Base-by-base conservation (phyloP, 2,329 filamentous ascomycete genomes). In the Periconia sp. region DNA sequence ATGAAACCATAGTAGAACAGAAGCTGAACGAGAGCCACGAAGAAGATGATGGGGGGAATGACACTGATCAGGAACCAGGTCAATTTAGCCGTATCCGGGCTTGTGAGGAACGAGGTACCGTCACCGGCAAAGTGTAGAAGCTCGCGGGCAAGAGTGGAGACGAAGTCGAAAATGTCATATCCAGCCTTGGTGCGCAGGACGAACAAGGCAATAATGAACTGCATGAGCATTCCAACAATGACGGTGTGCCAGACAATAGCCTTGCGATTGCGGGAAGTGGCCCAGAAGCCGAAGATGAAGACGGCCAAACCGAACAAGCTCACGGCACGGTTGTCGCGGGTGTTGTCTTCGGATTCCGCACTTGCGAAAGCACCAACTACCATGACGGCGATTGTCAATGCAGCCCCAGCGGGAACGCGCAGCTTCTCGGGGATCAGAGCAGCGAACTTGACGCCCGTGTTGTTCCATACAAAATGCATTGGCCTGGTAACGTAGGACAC, bases 41-140 rank as follows among this genome's bases (percentile, higher is more conserved):
- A 96, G 85, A 96, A 97, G 78, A 96, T 91, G 75, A 97, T 95
- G 65, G 92, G 87, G 0, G 92, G 91, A n/a, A 95, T 82, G 57
- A 96, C 91, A 47, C 81, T 79, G 47, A 88, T 81, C 58, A 96
- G 80, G 82, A 96, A 96, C 83, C 82, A 91, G 3, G 65, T 61
- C 1, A 80, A 66, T 2, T 64, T 19, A 3, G 77, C 68, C 23
- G 19, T 10, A 6, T 73, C 71, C 0, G 63, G 50, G 14, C 78
- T 76, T 0, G 86, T 88, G 62, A 97, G 74, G 78, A 96, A 97
- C 0, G 73, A 70, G 0, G 90, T 84, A 71, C 92, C 92, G 31
- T 90, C 72, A 17, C 79, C 77, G 20, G 92, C 89, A 64, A 91
- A 96, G 23, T 87, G 84, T 6, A 97, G 82, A 27, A 96, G 80